Conservation (phyloP, 169 alveolate species). For the Gregarina niphandrodes region DNA sequence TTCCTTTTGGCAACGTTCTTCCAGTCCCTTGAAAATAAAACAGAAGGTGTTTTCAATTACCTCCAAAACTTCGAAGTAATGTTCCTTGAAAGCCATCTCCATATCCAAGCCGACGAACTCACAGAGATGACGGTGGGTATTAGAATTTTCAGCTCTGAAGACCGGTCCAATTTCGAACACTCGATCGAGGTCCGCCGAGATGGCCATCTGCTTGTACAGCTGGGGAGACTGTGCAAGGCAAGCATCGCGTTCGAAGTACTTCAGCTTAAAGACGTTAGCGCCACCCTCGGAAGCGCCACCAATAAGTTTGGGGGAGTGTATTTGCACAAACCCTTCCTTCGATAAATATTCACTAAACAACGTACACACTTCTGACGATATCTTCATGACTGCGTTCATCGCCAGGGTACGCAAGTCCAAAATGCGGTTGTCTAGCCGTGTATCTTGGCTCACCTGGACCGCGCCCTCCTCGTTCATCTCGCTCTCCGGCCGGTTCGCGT, state of each 20-base stretch:
- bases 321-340: constrained; percentile 76
- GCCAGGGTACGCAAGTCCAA: constrained; percentile 57
- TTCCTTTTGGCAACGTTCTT: constrained; percentile 31
- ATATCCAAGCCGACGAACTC: constrained; percentile 93
- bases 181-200: constrained; percentile 74
- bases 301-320: constrained; percentile 92
- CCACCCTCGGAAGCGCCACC: constrained; percentile 99
- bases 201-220: constrained; percentile 93
- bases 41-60: constrained; percentile 55
- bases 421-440: constrained; percentile 81
- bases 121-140: constrained; percentile 93
- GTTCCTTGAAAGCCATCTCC: constrained; percentile 72
- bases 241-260: constrained; percentile 66
- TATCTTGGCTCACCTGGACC: constrained; percentile 64
- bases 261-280: constrained; percentile 70
- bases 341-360: constrained; percentile 38
- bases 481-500: constrained; percentile 66
- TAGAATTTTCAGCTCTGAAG: constrained; percentile 94
- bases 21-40: constrained; percentile 56
- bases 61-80: constrained; percentile 80
- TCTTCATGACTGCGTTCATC: constrained; percentile 64
- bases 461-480: constrained; percentile 30
- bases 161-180: constrained; percentile 97
- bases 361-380: constrained; percentile 70
- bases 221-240: constrained; percentile 98